A percentile compares a stretch with the other conserved stretches of the same genome.
These are phyloP conservation scores for Primulina eburnea DNA, from an alignment of 257 asterid genomes.

Conservation along the genomic window DNA sequence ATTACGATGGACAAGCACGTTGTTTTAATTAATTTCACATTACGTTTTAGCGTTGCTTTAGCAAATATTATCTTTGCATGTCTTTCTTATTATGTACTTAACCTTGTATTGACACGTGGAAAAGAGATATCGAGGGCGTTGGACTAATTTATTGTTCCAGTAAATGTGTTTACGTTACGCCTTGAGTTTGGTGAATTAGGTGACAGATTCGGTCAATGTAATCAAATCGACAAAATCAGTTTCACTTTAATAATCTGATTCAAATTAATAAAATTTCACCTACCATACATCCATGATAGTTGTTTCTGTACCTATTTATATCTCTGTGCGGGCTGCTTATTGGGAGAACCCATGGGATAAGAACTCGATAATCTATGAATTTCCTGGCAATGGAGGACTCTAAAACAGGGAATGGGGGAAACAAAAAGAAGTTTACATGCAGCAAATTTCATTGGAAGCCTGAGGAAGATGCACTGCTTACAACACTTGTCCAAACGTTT, in stretches of 20 bases:
- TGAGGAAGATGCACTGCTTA: slow-evolving; percentile 35
- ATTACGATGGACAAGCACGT: background rate
- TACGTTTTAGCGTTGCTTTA: slow-evolving; percentile 5
- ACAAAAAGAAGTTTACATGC: slow-evolving; percentile 9
- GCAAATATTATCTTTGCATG: background rate
- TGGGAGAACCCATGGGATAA: slow-evolving; percentile 22
- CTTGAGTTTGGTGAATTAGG: slow-evolving; percentile 30
- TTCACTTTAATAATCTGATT: slow-evolving; percentile 14
- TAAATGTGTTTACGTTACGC: slow-evolving; percentile 20
- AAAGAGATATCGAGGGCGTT: slow-evolving; percentile 22
- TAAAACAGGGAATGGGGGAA: slow-evolving; percentile 4
- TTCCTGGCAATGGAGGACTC: slow-evolving; percentile 29
- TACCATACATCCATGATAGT: slow-evolving; percentile 23
- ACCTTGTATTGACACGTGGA: slow-evolving; percentile 24
- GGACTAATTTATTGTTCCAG: slow-evolving; percentile 27
- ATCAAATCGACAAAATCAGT: slow-evolving; percentile 31
- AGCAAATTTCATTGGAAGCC: slow-evolving; percentile 34
- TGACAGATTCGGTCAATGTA: slow-evolving; percentile 28
- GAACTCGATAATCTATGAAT: background rate
- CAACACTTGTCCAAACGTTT: slow-evolving; percentile 19
- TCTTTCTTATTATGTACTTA: slow-evolving; percentile 10
- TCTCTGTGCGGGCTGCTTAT: slow-evolving; percentile 4
- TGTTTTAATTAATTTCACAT: background rate
- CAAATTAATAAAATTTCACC: slow-evolving; percentile 21
- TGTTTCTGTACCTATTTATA: slow-evolving; percentile 22